These are phyloP conservation scores for Elongisporangium undulatum DNA, from an alignment of 352 stramenopile genomes.

Conservation along the genomic window DNA sequence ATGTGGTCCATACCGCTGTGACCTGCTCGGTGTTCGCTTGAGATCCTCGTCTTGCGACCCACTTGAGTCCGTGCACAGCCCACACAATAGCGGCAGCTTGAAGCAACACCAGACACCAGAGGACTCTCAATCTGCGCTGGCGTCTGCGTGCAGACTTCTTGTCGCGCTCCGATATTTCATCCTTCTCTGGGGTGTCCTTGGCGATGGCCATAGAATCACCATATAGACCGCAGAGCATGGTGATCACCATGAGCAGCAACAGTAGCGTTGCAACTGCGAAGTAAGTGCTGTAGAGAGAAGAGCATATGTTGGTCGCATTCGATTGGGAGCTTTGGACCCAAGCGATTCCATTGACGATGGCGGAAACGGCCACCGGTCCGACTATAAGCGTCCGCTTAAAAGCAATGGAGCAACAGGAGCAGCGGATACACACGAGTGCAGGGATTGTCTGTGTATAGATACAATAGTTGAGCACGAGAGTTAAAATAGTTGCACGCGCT, in stretches of 20 bases:
- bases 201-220: not conserved
- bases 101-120: not conserved
- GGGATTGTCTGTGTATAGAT: constrained; percentile 14
- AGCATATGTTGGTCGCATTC: not conserved
- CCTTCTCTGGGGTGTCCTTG: not conserved
- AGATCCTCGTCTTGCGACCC: not conserved
- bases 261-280: constrained; percentile 19
- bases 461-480: not conserved
- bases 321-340: constrained; percentile 19
- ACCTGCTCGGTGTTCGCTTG: not conserved
- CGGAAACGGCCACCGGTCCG: constrained; percentile 18
- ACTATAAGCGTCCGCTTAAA: constrained; percentile 28
- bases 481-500: not conserved
- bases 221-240: constrained; percentile 3
- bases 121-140: constrained; percentile 1
- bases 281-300: constrained; percentile 5
- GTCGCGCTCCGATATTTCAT: not conserved
- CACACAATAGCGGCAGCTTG: constrained; percentile 12
- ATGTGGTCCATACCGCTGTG: not conserved
- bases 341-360: constrained; percentile 13
- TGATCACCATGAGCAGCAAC: constrained; percentile 17
- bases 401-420: constrained; percentile 44
- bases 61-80: constrained; percentile 16
- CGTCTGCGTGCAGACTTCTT: not conserved
- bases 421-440: constrained; percentile 41